phyloP scores from a whole-genome alignment of 2,329 filamentous ascomycete genomes.

The Talaromyces marneffei region DNA sequence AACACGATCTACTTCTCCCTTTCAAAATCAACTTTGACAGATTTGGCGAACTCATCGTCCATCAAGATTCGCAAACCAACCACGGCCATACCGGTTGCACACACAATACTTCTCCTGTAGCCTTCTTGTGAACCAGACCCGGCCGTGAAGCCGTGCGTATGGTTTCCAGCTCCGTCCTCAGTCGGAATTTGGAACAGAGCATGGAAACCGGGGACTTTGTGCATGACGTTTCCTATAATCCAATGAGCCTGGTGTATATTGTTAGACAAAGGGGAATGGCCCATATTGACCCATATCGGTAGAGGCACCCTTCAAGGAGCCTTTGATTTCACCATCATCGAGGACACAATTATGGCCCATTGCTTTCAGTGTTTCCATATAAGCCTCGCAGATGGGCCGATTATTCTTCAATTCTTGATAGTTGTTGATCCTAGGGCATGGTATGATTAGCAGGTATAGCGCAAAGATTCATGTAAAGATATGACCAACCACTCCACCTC shows the following conservation, averaged over 20 bases:
- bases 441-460: not conserved
- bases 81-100: constrained; percentile 12
- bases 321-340: constrained; percentile 15
- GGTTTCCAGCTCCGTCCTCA: constrained; percentile 21
- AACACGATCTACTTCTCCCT: not conserved
- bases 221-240: constrained; percentile 37
- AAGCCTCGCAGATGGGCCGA: constrained; percentile 26
- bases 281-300: constrained; percentile 15
- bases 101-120: constrained; percentile 9
- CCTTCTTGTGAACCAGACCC: constrained; percentile 32
- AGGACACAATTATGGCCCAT: constrained; percentile 24
- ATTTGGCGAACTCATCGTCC: constrained; percentile 5
- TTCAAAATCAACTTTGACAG: constrained; percentile 12
- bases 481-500: constrained; percentile 25
- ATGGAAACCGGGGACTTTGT: constrained; percentile 42
- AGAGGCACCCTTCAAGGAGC: constrained; percentile 37
- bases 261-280: not conserved
- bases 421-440: constrained; percentile 22
- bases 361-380: constrained; percentile 24
- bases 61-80: constrained; percentile 12
- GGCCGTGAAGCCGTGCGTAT: constrained; percentile 35
- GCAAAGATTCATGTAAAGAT: constrained; percentile 15
- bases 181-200: constrained; percentile 41
- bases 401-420: constrained; percentile 29
- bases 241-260: not conserved